These are phyloP conservation scores for Saturnispora silvae DNA, from an alignment of 805 yeast genomes.

Conservation along the genomic window DNA sequence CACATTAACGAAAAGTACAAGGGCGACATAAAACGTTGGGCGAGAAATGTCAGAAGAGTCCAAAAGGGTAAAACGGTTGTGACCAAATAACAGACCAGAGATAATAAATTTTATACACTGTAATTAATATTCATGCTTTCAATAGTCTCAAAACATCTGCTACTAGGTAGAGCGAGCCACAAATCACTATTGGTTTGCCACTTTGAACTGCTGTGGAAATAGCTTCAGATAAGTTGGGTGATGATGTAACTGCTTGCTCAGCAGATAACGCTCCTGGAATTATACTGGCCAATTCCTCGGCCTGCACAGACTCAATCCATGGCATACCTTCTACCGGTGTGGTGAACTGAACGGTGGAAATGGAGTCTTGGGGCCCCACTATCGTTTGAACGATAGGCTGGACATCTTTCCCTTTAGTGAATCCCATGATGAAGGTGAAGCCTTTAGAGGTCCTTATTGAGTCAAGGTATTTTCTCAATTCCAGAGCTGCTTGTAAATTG, in stretches of 20 bases:
- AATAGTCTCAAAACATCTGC: constrained; percentile 40
- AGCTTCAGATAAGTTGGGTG: constrained; percentile 15
- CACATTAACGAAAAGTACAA: constrained; percentile 17
- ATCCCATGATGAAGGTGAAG: constrained; percentile 55
- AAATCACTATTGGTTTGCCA: constrained; percentile 34
- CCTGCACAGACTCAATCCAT: constrained; percentile 56
- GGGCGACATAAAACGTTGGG: constrained; percentile 26
- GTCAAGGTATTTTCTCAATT: constrained; percentile 46
- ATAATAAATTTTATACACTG: not conserved
- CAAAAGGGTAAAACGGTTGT: constrained; percentile 26
- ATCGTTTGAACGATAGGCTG: constrained; percentile 30
- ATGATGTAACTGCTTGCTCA: constrained; percentile 7
- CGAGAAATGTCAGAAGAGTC: constrained; percentile 27
- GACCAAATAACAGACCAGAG: not conserved
- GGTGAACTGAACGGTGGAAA: constrained; percentile 55
- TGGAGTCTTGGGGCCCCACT: constrained; percentile 46
- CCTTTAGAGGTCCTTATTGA: constrained; percentile 9
- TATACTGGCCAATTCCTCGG: constrained; percentile 15
- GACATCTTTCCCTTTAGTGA: constrained; percentile 60
- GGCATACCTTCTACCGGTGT: constrained; percentile 79
- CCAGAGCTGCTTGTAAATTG: constrained; percentile 75
- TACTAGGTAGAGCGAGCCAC: constrained; percentile 63
- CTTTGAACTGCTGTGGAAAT: constrained; percentile 17
- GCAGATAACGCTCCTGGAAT: constrained; percentile 10
- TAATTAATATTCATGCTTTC: not conserved